Conservation (phyloP, 192 early-diverging fungal species). For the Gaertneriomyces semiglobifer region DNA sequence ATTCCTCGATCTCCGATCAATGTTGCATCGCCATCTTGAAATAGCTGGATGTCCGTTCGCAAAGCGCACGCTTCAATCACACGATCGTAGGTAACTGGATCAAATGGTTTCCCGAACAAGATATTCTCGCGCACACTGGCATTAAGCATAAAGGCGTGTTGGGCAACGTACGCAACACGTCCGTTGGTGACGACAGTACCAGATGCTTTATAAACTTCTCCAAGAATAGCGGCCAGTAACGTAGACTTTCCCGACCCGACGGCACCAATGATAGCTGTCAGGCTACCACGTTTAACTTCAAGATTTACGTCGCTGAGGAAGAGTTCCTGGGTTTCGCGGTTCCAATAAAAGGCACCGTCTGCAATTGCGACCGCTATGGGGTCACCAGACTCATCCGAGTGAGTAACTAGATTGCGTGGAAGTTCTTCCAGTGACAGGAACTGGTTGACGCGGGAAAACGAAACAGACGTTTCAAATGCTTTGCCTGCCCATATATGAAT, state of each 20-base stretch:
- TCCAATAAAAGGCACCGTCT: too few relatives aligned
- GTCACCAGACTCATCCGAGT: too few relatives aligned
- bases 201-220: constrained; percentile 61
- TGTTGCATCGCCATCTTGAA: constrained; percentile 37
- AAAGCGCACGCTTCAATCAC: constrained; percentile 42
- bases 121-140: constrained; percentile 37
- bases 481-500: too few relatives aligned
- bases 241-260: constrained; percentile 80
- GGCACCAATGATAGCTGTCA: constrained; percentile 70
- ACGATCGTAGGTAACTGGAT: constrained; percentile 21
- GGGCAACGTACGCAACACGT: constrained; percentile 25
- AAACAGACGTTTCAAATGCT: too few relatives aligned
- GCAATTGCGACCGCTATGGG: too few relatives aligned
- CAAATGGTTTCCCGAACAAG: constrained; percentile 26
- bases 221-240: constrained; percentile 69
- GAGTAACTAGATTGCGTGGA: too few relatives aligned
- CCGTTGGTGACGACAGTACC: constrained; percentile 35
- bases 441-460: too few relatives aligned
- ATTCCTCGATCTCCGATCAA: constrained; percentile 49
- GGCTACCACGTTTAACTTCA: constrained; percentile 36
- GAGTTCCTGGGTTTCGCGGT: too few relatives aligned
- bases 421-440: too few relatives aligned
- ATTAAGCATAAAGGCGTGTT: constrained; percentile 25
- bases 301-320: constrained; percentile 31
- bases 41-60: constrained; percentile 34